Evolutionary conservation across 768 basidiomycete genomes (phyloP).

Genomic region (Leucocoprinus sp.): DNA sequence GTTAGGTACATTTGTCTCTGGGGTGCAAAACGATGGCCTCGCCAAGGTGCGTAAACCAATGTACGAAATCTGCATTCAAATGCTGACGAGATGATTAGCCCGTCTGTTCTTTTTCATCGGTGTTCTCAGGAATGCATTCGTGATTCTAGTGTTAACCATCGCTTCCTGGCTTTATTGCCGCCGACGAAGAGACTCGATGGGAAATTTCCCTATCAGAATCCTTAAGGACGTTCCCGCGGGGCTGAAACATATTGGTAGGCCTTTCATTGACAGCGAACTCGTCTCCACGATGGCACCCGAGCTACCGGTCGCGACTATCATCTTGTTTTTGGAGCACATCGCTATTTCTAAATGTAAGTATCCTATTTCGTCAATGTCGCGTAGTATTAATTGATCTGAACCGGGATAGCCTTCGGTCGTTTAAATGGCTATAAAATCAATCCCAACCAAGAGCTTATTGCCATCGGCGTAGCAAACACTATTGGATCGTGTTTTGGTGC

Average conservation of each 20-base stretch:
- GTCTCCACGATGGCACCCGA: conserved; percentile 64
- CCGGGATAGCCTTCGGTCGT: conserved; percentile 84
- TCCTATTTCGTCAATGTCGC: background rate
- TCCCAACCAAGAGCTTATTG: conserved; percentile 91
- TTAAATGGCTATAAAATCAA: conserved; percentile 92
- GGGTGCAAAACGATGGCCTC: conserved; percentile 52
- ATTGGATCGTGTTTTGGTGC: conserved; percentile 85
- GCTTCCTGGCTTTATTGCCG: conserved; percentile 82
- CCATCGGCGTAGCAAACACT: conserved; percentile 95
- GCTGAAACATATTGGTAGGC: conserved; percentile 49
- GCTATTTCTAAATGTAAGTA: conserved; percentile 86
- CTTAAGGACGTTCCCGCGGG: conserved; percentile 81
- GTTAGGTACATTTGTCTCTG: conserved; percentile 53
- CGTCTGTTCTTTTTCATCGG: conserved; percentile 72
- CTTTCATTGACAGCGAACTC: conserved; percentile 34
- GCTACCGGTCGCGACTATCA: conserved; percentile 79
- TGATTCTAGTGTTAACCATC: conserved; percentile 79
- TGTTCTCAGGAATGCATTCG: conserved; percentile 78
- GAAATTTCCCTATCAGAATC: conserved; percentile 79
- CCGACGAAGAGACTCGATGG: conserved; percentile 44
- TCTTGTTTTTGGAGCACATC: conserved; percentile 91
- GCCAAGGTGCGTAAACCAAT: conserved; percentile 34
- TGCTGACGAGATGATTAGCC: conserved; percentile 26
- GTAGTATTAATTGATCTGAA: background rate
- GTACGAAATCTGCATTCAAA: background rate